Conservation (phyloP, 2,329 filamentous ascomycete genomes). For the Sclerotinia minor region DNA sequence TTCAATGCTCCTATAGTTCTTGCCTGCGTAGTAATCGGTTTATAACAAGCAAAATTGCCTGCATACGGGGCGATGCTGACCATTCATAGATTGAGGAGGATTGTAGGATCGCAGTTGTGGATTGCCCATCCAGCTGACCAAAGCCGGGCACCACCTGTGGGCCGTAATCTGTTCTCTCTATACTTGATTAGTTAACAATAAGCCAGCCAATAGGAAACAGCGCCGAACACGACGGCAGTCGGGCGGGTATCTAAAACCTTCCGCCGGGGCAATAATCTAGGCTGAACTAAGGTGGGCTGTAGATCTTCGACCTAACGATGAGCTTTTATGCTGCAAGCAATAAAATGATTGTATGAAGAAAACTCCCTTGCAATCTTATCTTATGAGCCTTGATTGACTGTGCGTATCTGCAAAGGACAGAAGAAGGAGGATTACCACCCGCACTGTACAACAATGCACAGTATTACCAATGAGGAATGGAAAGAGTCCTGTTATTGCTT, state of each 20-base stretch:
- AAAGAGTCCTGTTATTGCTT: neutral
- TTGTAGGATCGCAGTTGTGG: neutral
- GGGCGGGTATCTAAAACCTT: constrained; percentile 2
- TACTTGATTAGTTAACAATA: neutral
- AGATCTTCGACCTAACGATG: neutral
- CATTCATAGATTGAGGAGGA: neutral
- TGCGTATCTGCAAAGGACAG: neutral
- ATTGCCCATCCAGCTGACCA: neutral
- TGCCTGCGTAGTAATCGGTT: no score
- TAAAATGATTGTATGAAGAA: neutral
- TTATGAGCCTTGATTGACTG: neutral
- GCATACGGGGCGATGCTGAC: constrained; percentile 1
- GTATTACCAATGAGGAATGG: neutral
- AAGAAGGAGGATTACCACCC: neutral
- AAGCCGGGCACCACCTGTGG: neutral
- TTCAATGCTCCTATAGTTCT: neutral
- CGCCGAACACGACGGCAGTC: constrained; percentile 8
- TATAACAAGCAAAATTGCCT: neutral
- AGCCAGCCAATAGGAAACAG: constrained; percentile 1
- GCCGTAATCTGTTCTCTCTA: neutral
- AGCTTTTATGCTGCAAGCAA: neutral
- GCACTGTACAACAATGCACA: neutral
- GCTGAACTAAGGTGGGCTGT: neutral
- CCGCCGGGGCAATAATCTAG: neutral
- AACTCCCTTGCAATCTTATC: neutral